phyloP scores from a whole-genome alignment of 352 stramenopile species.

The Plasmopara halstedii region DNA sequence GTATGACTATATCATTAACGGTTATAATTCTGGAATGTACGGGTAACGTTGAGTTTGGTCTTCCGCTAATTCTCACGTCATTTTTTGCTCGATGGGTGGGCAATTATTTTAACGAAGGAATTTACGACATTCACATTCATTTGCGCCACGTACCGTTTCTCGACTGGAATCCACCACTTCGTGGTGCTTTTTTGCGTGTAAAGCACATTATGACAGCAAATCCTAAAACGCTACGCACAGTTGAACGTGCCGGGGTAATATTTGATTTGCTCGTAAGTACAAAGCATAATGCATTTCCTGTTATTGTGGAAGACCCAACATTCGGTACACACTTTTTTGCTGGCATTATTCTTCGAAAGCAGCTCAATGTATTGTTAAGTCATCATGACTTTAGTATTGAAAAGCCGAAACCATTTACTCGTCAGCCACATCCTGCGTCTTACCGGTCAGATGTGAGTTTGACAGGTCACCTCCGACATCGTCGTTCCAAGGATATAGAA shows the following conservation, averaged over 20 bases:
- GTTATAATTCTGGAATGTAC: conserved; percentile 98
- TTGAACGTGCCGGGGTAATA: conserved; percentile 89
- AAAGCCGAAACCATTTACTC: conserved; percentile 71
- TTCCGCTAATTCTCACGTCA: conserved; percentile 96
- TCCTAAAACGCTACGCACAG: conserved; percentile 90
- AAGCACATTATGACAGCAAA: conserved; percentile 94
- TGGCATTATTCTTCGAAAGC: conserved; percentile 72
- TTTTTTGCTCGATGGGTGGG: conserved; percentile 96
- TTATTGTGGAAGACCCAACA: conserved; percentile 78
- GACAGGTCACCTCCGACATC: conserved; percentile 17
- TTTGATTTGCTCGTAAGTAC: conserved; percentile 88
- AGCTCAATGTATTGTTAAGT: conserved; percentile 70
- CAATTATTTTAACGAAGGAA: conserved; percentile 98
- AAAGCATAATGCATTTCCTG: conserved; percentile 83
- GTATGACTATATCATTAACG: conserved; percentile 98
- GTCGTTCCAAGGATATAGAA: conserved; percentile 20
- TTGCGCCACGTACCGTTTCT: conserved; percentile 80
- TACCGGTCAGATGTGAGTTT: conserved; percentile 28
- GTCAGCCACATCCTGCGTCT: conserved; percentile 46
- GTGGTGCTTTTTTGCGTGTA: conserved; percentile 59
- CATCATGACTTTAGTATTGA: conserved; percentile 50
- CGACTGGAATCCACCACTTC: conserved; percentile 65
- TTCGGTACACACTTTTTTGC: conserved; percentile 81
- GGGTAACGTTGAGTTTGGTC: conserved; percentile 96
- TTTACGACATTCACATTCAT: conserved; percentile 99